These are phyloP conservation scores for Chlorociboria aeruginascens DNA, from an alignment of 495 filamentous ascomycete genomes.

Conservation along the genomic window DNA sequence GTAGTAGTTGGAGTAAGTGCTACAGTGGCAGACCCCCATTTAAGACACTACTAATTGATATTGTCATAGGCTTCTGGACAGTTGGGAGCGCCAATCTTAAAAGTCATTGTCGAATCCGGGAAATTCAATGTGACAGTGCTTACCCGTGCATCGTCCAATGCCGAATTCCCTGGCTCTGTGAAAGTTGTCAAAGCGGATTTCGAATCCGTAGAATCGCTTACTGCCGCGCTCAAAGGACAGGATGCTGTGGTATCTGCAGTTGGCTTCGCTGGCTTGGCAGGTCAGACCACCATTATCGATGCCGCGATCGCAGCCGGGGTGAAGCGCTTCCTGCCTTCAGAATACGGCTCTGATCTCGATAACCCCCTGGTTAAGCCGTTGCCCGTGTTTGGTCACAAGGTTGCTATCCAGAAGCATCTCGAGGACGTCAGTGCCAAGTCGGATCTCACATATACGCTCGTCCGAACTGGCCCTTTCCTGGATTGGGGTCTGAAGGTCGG, in stretches of 20 bases:
- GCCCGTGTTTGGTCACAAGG: slow-evolving; percentile 32
- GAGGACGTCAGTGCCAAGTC: slow-evolving; percentile 12
- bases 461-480: slow-evolving; percentile 33
- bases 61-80: slow-evolving; percentile 28
- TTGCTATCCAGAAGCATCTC: slow-evolving; percentile 27
- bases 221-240: slow-evolving; percentile 34
- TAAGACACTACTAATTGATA: neutral
- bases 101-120: slow-evolving; percentile 37
- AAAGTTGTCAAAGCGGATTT: slow-evolving; percentile 39
- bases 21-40: neutral
- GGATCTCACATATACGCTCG: slow-evolving; percentile 29
- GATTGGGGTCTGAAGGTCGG: slow-evolving; percentile 30
- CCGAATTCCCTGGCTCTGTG: slow-evolving; percentile 26
- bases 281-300: slow-evolving; percentile 34
- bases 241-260: slow-evolving; percentile 49
- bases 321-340: slow-evolving; percentile 50
- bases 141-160: slow-evolving; percentile 32
- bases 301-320: slow-evolving; percentile 48
- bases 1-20: slow-evolving; percentile 36
- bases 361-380: slow-evolving; percentile 23
- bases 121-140: slow-evolving; percentile 47
- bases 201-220: slow-evolving; percentile 37
- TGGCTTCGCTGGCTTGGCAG: slow-evolving; percentile 29
- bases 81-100: slow-evolving; percentile 44
- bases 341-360: slow-evolving; percentile 40